Evolutionary conservation across 2,329 filamentous ascomycete species (phyloP).

Genomic region (Venturia aucupariae): DNA sequence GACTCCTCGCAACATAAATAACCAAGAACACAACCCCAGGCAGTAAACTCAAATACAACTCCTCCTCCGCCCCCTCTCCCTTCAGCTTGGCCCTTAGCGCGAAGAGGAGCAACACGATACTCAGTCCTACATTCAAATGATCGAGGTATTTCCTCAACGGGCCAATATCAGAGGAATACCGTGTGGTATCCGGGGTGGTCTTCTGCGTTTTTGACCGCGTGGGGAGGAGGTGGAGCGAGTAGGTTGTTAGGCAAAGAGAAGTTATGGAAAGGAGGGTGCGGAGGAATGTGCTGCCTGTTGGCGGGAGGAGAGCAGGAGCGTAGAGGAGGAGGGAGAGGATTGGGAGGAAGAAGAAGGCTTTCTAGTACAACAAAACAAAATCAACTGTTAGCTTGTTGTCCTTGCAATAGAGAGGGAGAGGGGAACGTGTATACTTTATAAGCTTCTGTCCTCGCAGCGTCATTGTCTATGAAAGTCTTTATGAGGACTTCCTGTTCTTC

Average conservation of each 20-base stretch:
- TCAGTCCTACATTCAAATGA: slow-evolving; percentile 6
- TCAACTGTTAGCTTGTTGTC: background rate
- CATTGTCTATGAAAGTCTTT: slow-evolving; percentile 42
- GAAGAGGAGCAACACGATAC: slow-evolving; percentile 1
- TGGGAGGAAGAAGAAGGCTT: slow-evolving; percentile 51
- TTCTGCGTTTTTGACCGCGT: slow-evolving; percentile 38
- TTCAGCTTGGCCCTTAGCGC: background rate
- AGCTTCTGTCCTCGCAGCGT: slow-evolving; percentile 30
- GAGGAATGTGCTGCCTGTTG: slow-evolving; percentile 33
- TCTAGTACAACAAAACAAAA: background rate
- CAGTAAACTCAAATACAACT: slow-evolving; percentile 8
- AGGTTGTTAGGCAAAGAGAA: slow-evolving; percentile 54
- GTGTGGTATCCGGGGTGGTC: too few relatives aligned
- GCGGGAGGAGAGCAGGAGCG: slow-evolving; percentile 38
- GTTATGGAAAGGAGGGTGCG: slow-evolving; percentile 48
- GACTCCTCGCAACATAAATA: slow-evolving; percentile 51
- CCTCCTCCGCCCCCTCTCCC: slow-evolving; percentile 32
- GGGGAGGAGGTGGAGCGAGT: slow-evolving; percentile 48
- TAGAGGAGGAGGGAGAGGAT: slow-evolving; percentile 48
- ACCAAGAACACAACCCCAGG: slow-evolving; percentile 48
- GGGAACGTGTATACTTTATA: slow-evolving; percentile 21
- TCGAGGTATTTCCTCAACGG: slow-evolving; percentile 11
- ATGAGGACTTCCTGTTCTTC: slow-evolving; percentile 55
- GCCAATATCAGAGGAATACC: background rate
- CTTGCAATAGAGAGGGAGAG: background rate